A percentile compares a stretch with the other conserved stretches of the same genome.
Conservation (phyloP, 1,139 yeast genomes). For the Kluyveromyces sp. region DNA sequence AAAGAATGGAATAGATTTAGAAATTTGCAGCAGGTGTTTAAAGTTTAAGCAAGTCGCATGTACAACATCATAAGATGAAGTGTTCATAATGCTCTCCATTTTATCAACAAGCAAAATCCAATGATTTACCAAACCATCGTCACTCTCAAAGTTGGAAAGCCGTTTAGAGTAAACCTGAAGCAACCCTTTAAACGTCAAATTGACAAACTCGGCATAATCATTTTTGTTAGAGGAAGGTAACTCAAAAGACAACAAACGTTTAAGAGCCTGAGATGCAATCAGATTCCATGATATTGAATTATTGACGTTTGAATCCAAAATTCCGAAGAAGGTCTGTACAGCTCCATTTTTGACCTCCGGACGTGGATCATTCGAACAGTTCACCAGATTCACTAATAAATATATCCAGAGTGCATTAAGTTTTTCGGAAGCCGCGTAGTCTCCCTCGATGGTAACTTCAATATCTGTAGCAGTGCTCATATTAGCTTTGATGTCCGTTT, state of each 20-base stretch:
- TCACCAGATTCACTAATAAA: constrained; percentile 53
- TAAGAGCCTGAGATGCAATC: constrained; percentile 46
- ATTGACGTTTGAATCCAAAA: constrained; percentile 70
- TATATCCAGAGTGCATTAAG: constrained; percentile 51
- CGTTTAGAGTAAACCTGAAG: constrained; percentile 29
- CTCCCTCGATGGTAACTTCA: constrained; percentile 7
- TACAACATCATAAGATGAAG: constrained; percentile 36
- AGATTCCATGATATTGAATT: constrained; percentile 51
- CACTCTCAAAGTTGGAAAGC: constrained; percentile 18
- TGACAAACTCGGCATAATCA: constrained; percentile 22
- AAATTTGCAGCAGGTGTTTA: constrained; percentile 44
- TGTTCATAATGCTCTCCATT: constrained; percentile 29
- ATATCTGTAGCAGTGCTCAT: background rate
- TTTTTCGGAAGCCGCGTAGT: constrained; percentile 6
- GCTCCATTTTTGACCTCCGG: constrained; percentile 86
- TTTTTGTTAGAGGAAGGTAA: constrained; percentile 21
- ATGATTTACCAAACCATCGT: constrained; percentile 13
- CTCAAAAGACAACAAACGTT: constrained; percentile 33
- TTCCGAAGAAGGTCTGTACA: constrained; percentile 77
- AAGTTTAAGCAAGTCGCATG: constrained; percentile 46
- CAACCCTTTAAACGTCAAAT: constrained; percentile 32
- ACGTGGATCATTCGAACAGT: constrained; percentile 55
- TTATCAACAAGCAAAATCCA: constrained; percentile 24
- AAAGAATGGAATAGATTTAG: constrained; percentile 36
- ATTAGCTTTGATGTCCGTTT: background rate